phyloP scores from a whole-genome alignment of 208 protist species.

The Leishmania mexicana region DNA sequence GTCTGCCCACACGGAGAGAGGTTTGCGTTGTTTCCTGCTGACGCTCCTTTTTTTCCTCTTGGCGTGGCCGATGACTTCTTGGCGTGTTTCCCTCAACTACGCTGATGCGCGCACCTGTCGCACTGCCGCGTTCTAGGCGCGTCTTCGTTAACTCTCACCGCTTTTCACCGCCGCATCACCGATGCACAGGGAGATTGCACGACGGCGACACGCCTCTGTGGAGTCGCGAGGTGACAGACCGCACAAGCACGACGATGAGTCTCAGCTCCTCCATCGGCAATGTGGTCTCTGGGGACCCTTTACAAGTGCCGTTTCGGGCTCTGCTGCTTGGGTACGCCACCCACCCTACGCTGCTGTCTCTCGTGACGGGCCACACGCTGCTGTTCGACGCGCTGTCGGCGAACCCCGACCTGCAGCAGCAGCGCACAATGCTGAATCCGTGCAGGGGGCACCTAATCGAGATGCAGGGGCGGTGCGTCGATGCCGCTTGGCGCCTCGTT shows the following conservation, averaged over 20 bases:
- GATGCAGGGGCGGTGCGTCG: conserved; percentile 27
- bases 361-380: conserved; percentile 21
- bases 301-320: conserved; percentile 21
- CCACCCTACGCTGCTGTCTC: conserved; percentile 18
- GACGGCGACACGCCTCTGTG: background rate
- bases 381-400: conserved; percentile 31
- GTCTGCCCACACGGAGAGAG: background rate
- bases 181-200: background rate
- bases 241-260: background rate
- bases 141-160: background rate
- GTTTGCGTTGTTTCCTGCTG: background rate
- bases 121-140: background rate
- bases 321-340: conserved; percentile 20
- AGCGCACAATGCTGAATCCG: conserved; percentile 23
- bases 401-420: conserved; percentile 32
- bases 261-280: background rate
- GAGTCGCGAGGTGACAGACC: conserved; percentile 8
- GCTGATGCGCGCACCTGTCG: conserved; percentile 6
- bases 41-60: background rate
- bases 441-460: conserved; percentile 34
- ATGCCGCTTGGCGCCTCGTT: conserved; percentile 8
- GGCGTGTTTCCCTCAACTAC: background rate
- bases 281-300: background rate
- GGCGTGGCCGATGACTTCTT: background rate
- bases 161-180: background rate